Percentiles rank a stretch among this genome's conserved stretches.
phyloP scores from a whole-genome alignment of 208 protist species.

The Crithidia fasciculata region DNA sequence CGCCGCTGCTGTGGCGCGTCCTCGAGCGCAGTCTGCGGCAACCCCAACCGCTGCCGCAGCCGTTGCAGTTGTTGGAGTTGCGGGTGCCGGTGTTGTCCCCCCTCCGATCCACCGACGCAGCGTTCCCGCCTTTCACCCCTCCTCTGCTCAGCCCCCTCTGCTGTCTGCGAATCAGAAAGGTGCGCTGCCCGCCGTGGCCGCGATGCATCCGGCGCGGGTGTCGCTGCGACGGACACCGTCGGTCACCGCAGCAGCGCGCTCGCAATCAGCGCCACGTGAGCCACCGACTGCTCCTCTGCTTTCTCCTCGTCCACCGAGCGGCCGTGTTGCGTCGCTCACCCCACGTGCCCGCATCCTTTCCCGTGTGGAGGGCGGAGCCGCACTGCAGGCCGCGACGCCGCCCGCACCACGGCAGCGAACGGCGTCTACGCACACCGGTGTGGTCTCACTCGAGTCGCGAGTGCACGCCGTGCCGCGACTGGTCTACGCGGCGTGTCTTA shows the following conservation, averaged over 20 bases:
- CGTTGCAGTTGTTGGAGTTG: too few species aligned
- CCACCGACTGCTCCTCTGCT: neutral
- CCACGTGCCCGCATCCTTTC: constrained; percentile 10
- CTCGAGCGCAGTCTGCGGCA: neutral
- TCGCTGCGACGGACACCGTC: neutral
- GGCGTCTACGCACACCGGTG: neutral
- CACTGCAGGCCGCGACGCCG: neutral
- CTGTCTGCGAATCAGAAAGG: neutral
- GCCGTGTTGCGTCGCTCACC: neutral
- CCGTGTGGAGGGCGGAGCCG: neutral
- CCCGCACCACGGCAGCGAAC: neutral
- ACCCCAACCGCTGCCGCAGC: neutral
- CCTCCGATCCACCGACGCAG: neutral
- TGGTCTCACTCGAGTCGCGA: neutral
- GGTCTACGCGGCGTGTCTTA: constrained; percentile 39
- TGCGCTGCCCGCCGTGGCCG: constrained; percentile 1
- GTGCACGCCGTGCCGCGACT: constrained; percentile 9
- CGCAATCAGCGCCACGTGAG: constrained; percentile 10
- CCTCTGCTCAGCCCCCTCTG: neutral
- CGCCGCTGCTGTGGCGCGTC: neutral
- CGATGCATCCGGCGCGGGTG: constrained; percentile 2
- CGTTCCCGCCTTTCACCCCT: neutral
- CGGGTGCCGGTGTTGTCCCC: too few species aligned
- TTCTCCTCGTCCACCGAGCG: constrained; percentile 13
- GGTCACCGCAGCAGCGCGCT: neutral